These are phyloP conservation scores for Penicillium hordei DNA, from an alignment of 2,329 filamentous ascomycete species.

Conservation along the genomic window DNA sequence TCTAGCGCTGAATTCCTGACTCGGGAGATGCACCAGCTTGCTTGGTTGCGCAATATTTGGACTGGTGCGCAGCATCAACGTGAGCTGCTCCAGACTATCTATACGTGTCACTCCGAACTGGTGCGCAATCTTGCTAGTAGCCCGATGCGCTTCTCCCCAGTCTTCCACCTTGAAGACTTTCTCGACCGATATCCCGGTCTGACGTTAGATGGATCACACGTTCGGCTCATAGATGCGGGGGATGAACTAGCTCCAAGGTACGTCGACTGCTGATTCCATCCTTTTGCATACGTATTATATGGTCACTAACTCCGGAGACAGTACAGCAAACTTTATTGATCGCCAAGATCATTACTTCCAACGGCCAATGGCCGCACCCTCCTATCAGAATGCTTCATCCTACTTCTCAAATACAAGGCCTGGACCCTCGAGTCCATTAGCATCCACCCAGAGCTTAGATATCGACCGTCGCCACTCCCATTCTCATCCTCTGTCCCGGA, in stretches of 20 bases:
- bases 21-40: conserved; percentile 75
- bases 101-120: conserved; percentile 75
- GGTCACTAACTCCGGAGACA: not conserved
- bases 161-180: conserved; percentile 84
- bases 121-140: conserved; percentile 69
- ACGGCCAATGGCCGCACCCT: conserved; percentile 16
- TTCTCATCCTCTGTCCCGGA: conserved; percentile 3
- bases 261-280: not conserved
- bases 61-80: conserved; percentile 76
- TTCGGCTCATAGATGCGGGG: conserved; percentile 67
- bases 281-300: not conserved
- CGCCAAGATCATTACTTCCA: conserved; percentile 24
- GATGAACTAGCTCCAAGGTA: conserved; percentile 47
- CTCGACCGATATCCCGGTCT: conserved; percentile 77
- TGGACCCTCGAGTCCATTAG: conserved; percentile 7
- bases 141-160: conserved; percentile 70
- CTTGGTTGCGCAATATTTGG: conserved; percentile 73
- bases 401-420: conserved; percentile 16
- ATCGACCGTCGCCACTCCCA: conserved; percentile 13
- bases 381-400: conserved; percentile 13
- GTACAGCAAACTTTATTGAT: conserved; percentile 13
- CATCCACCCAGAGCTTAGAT: conserved; percentile 13
- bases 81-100: conserved; percentile 74
- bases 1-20: conserved; percentile 69
- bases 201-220: conserved; percentile 71